Evolutionary conservation across 139 green algal species (phyloP), one percentile per base, ranked within the genome.

Genomic region (Tetraselmis striata): DNA sequence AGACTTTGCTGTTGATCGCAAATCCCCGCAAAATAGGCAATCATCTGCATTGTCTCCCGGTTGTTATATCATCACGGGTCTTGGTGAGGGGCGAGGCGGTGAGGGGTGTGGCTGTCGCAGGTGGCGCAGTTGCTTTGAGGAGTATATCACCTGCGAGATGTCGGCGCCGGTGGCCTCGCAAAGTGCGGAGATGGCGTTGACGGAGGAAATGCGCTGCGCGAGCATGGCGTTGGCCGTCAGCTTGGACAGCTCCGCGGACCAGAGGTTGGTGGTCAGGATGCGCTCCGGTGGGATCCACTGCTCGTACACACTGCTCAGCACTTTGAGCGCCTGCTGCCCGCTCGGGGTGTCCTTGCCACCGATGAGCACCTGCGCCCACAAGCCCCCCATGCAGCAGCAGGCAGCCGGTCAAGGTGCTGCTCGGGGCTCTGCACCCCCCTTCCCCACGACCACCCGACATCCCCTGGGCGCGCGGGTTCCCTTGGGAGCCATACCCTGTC

Each of bases 111-210:
- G 78, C 26, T 81, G 24, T 23, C 18, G 11, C 26, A 58, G 32
- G 31, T 28, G 23, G n/a, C 76, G n/a, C n/a, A n/a, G n/a, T n/a
- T n/a, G n/a, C n/a, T n/a, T n/a, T n/a, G n/a, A n/a, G n/a, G n/a
- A n/a, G n/a, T n/a, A n/a, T n/a, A n/a, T 76, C 31, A 95, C 93
- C 90, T 98, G 89, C 79, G 89, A 81, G 31, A 99, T 95, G 79
- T 99, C 95, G 2, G 97, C 97, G 31, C 93, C 90, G 0, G 96
- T 99, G 23, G 93, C 91, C 87, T 99, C 97, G 83, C 97, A 99
- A 2, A 99, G 90, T 0, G 97, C 97, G 23, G 93, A 98, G 83
- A 99, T 99, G 82, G 97, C 90, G 90, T 99, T 99, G 86, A 99
- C 93, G 78, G 96, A 99, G 27, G 94, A 98, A 80, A 99, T 99